Conservation (phyloP, 1,284 basidiomycete species). For the Ceratobasidium papillatum region DNA sequence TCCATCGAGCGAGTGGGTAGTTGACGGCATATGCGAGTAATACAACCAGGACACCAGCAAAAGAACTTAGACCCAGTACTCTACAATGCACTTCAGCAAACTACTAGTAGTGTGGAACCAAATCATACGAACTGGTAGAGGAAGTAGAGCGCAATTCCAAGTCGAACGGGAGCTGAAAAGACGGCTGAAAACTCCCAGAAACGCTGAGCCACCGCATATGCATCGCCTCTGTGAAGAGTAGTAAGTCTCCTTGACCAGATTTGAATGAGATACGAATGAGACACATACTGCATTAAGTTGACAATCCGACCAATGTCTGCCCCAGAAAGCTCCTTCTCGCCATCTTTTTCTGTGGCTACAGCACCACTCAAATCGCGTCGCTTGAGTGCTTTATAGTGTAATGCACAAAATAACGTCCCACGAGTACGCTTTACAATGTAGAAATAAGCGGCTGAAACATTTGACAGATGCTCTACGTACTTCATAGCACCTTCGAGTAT, state of each 20-base stretch:
- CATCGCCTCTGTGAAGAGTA: slow-evolving; percentile 62
- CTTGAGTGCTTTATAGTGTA: slow-evolving; percentile 74
- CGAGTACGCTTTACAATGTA: slow-evolving; percentile 57
- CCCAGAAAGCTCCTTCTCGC: slow-evolving; percentile 48
- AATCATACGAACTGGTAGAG: slow-evolving; percentile 68
- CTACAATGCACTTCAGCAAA: slow-evolving; percentile 52
- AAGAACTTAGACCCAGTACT: slow-evolving; percentile 82
- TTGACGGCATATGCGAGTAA: slow-evolving; percentile 71
- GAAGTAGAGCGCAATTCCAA: slow-evolving; percentile 76
- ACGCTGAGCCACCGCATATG: slow-evolving; percentile 73
- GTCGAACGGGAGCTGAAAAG: slow-evolving; percentile 75
- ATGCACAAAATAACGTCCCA: slow-evolving; percentile 73
- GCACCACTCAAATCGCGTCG: slow-evolving; percentile 62
- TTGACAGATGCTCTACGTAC: neutral
- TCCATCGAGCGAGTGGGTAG: slow-evolving; percentile 70
- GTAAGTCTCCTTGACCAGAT: neutral
- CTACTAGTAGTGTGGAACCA: no score
- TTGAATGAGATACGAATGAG: neutral
- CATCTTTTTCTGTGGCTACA: slow-evolving; percentile 54
- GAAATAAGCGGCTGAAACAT: neutral
- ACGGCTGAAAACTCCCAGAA: slow-evolving; percentile 76
- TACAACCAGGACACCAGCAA: slow-evolving; percentile 79
- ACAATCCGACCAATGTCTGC: slow-evolving; percentile 55
- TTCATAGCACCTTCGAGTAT: slow-evolving; percentile 70
- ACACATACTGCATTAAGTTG: slow-evolving; percentile 57